phyloP scores from a whole-genome alignment of 805 yeast species.

The Metschnikowia corniflorae region DNA sequence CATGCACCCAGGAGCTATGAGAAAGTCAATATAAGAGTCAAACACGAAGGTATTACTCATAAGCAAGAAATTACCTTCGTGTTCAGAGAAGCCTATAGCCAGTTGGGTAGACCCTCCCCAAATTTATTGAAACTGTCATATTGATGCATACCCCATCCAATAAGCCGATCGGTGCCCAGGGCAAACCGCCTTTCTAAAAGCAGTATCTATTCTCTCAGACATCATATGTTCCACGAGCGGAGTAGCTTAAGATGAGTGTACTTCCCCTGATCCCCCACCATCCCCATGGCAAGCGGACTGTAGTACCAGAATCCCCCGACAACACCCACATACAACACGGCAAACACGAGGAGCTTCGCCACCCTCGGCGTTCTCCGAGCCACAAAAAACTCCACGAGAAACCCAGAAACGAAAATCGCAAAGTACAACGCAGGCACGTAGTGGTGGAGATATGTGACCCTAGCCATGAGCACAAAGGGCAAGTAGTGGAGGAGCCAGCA shows the following conservation, averaged over 20 bases:
- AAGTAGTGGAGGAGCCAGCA: slow-evolving; percentile 41
- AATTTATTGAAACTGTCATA: too few species aligned
- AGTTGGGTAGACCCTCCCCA: neutral
- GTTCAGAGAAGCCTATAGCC: neutral
- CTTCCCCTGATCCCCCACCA: slow-evolving; percentile 10
- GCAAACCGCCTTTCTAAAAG: neutral
- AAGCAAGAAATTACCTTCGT: neutral
- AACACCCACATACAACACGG: slow-evolving; percentile 9
- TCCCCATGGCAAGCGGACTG: slow-evolving; percentile 17
- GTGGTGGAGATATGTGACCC: slow-evolving; percentile 44
- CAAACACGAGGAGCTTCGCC: slow-evolving; percentile 10
- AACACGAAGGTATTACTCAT: neutral
- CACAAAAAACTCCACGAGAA: slow-evolving; percentile 20
- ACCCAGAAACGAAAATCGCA: slow-evolving; percentile 23
- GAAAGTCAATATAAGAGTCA: too few species aligned
- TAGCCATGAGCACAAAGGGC: slow-evolving; percentile 41
- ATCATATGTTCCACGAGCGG: slow-evolving; percentile 12
- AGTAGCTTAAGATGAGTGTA: slow-evolving; percentile 12
- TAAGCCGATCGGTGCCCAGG: too few species aligned
- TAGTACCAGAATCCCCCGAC: slow-evolving; percentile 16
- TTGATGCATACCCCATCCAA: too few species aligned
- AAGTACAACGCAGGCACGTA: slow-evolving; percentile 44
- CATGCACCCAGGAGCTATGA: too few species aligned
- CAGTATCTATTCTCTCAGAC: neutral
- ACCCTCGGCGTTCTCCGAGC: slow-evolving; percentile 16